Percentiles rank a stretch among this genome's conserved stretches.
phyloP scores from a whole-genome alignment of 2,329 filamentous ascomycete genomes.

The Clonostachys solani region DNA sequence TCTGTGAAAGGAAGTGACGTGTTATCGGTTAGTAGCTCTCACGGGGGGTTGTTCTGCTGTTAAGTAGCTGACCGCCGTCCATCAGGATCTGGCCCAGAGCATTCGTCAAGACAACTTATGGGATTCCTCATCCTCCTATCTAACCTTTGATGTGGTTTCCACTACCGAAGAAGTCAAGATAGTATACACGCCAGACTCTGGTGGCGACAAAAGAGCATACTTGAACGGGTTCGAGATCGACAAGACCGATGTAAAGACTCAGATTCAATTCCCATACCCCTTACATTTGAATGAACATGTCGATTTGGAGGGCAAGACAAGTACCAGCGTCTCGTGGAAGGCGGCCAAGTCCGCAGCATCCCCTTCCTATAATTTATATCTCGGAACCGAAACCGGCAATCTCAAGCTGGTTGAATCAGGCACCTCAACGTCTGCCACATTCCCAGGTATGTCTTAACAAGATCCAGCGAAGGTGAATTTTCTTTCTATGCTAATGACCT shows the following conservation, averaged over 20 bases:
- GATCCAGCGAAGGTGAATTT: no score
- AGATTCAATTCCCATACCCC: constrained; percentile 18
- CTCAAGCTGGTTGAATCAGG: constrained; percentile 7
- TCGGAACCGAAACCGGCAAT: constrained; percentile 9
- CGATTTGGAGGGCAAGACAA: constrained; percentile 6
- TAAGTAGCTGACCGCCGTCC: no score
- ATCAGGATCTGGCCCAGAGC: neutral
- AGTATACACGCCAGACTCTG: constrained; percentile 10
- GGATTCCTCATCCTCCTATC: constrained; percentile 18
- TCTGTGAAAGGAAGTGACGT: neutral
- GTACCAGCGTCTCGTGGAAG: constrained; percentile 13
- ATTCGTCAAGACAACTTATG: constrained; percentile 16
- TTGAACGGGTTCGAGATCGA: constrained; percentile 24
- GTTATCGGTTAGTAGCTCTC: neutral
- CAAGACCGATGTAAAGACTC: constrained; percentile 9
- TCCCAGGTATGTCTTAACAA: neutral
- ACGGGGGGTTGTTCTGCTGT: no score
- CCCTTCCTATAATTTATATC: constrained; percentile 17
- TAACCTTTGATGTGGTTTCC: constrained; percentile 12
- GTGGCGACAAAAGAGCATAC: constrained; percentile 13
- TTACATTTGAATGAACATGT: constrained; percentile 20
- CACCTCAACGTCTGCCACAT: neutral
- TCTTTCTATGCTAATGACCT: neutral
- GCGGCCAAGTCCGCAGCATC: constrained; percentile 7
- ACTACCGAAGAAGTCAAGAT: constrained; percentile 14